Evolutionary conservation across 148 eudicot genomes (phyloP).

Genomic region (Rhododendron molle): DNA sequence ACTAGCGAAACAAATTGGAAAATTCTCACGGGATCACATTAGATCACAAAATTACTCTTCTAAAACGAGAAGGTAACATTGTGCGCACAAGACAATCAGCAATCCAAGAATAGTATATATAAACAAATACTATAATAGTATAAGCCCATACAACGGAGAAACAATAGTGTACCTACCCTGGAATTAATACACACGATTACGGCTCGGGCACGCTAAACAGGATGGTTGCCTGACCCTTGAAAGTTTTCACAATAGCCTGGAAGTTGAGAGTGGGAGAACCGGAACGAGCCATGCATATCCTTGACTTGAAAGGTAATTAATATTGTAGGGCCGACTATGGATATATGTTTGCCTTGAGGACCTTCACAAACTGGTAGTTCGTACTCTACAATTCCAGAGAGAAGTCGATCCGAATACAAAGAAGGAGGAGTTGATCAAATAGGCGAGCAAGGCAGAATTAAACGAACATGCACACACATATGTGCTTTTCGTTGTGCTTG

Average conservation of each 20-base stretch:
- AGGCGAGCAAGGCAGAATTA: not conserved
- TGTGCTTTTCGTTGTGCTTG: not conserved
- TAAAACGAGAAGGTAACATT: no score
- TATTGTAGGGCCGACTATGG: not conserved
- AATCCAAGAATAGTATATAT: no score
- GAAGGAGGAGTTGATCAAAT: not conserved
- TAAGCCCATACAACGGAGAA: no score
- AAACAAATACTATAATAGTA: no score
- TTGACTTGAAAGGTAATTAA: not conserved
- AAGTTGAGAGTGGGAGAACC: not conserved
- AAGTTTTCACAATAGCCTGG: not conserved
- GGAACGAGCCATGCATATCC: not conserved
- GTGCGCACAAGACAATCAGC: no score
- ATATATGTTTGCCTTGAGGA: not conserved
- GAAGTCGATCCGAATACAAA: not conserved
- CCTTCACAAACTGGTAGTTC: not conserved
- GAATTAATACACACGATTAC: no score
- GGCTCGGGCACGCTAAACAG: no score
- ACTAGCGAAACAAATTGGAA: no score
- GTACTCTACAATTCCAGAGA: not conserved
- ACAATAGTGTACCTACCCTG: no score
- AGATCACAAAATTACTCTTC: no score
- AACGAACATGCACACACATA: not conserved
- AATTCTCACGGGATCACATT: no score
- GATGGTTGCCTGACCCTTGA: no score